Conservation (phyloP, 2,329 filamentous ascomycete genomes). For the Cercospora sojina region DNA sequence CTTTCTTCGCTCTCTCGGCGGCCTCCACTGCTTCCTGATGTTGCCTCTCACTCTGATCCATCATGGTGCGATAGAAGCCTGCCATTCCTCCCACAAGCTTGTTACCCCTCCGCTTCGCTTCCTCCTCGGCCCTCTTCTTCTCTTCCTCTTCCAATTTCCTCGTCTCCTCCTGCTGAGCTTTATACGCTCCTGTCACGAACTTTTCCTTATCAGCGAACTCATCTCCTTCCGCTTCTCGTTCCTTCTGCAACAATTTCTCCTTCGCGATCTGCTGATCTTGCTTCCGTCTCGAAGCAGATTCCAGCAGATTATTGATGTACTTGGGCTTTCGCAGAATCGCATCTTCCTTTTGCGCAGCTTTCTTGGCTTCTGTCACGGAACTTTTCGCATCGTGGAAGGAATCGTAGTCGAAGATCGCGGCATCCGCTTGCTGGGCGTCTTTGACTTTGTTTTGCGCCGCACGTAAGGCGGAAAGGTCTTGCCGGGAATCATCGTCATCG, state of each 20-base stretch:
- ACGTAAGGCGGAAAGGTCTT: slow-evolving; percentile 60
- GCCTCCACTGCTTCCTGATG: slow-evolving; percentile 70
- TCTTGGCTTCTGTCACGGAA: slow-evolving; percentile 54
- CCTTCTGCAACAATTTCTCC: slow-evolving; percentile 75
- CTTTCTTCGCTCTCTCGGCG: slow-evolving; percentile 49
- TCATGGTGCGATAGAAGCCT: slow-evolving; percentile 72
- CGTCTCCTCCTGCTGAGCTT: slow-evolving; percentile 76
- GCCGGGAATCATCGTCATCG: slow-evolving; percentile 43
- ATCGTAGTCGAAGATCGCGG: slow-evolving; percentile 83
- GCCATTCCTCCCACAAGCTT: slow-evolving; percentile 63
- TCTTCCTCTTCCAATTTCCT: slow-evolving; percentile 70
- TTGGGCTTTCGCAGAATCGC: slow-evolving; percentile 65
- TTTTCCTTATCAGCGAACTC: slow-evolving; percentile 80
- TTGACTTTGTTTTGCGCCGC: slow-evolving; percentile 62
- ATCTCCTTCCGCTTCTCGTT: slow-evolving; percentile 77
- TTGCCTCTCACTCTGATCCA: slow-evolving; percentile 67
- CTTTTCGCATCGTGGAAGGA: slow-evolving; percentile 76
- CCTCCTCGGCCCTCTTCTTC: slow-evolving; percentile 61
- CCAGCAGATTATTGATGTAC: slow-evolving; percentile 74
- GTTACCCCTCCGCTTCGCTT: slow-evolving; percentile 64
- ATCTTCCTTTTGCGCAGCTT: slow-evolving; percentile 53
- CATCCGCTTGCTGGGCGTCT: slow-evolving; percentile 65
- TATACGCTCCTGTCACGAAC: slow-evolving; percentile 82
- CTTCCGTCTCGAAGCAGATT: slow-evolving; percentile 72
- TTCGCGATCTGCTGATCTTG: slow-evolving; percentile 75